Evolutionary conservation across 164 flowering plant genomes (phyloP).

Genomic region (Annona cherimola): DNA sequence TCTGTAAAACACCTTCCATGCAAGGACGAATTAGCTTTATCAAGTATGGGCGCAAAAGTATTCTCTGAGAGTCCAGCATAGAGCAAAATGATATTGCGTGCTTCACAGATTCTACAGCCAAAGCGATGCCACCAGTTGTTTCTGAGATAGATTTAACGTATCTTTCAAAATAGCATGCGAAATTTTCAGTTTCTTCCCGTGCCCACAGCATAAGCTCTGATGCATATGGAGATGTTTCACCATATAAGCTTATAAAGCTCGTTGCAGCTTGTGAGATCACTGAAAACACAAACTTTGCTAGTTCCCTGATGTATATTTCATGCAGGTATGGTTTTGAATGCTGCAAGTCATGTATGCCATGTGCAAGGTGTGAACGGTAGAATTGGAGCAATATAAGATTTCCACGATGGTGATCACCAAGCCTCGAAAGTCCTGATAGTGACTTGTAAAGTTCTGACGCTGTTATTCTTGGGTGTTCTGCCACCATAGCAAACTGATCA

Average conservation of each 20-base stretch:
- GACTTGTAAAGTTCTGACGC: slow-evolving; percentile 52
- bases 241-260: slow-evolving; percentile 39
- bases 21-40: slow-evolving; percentile 43
- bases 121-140: slow-evolving; percentile 39
- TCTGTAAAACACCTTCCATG: slow-evolving; percentile 39
- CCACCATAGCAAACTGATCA: slow-evolving; percentile 29
- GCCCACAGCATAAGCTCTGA: slow-evolving; percentile 58
- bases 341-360: slow-evolving; percentile 30
- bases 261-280: slow-evolving; percentile 61
- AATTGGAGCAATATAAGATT: slow-evolving; percentile 43
- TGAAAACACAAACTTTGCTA: slow-evolving; percentile 50
- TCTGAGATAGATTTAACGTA: slow-evolving; percentile 44
- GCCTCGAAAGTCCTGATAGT: slow-evolving; percentile 43
- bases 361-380: slow-evolving; percentile 43
- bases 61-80: slow-evolving; percentile 42
- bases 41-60: slow-evolving; percentile 43
- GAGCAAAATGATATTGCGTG: slow-evolving; percentile 46
- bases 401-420: slow-evolving; percentile 42
- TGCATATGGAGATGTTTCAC: slow-evolving; percentile 43
- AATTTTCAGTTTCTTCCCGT: slow-evolving; percentile 42
- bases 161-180: slow-evolving; percentile 33
- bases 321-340: slow-evolving; percentile 26
- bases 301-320: slow-evolving; percentile 33
- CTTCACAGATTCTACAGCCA: slow-evolving; percentile 40
- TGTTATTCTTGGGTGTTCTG: slow-evolving; percentile 42